Base-by-base conservation (phyloP, 441 rosid genomes). In the Euphorbia corollata region DNA sequence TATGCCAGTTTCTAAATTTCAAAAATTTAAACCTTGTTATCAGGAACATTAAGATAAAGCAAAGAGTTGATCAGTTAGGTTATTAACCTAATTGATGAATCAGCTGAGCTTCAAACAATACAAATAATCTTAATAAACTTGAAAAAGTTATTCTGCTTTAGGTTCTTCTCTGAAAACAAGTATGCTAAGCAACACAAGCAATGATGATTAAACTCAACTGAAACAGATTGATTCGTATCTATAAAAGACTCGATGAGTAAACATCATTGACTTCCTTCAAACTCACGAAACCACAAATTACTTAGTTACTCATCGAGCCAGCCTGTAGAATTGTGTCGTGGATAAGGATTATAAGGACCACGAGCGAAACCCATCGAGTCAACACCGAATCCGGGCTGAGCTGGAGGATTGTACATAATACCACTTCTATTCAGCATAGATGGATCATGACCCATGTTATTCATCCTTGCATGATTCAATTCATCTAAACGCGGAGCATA, bases 401-500 rank as follows among this genome's bases (percentile, higher is more conserved):
- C 73, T 9, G 45, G 36, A 8, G 2, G 22, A 50, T 47, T 18
- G 1, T 80, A 80, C 70, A 61, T 34, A 13, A 61, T 34, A 13
- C 48, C 68, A 64, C 63, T 72, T 65, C 77, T 66, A 22, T 41
- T 55, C 3, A 61, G 23, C 66, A 63, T 34, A 0, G 78, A 75
- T 54, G 78, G 81, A 69, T 80, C 84, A 7, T 83, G 62, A n/a
- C 57, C 70, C 62, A 59, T 71, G 61, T 75, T 66, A 23, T 36
- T 59, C 8, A 61, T 43, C 77, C 84, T 84, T 15, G 70, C 18
- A 63, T 77, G 76, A 73, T 85, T 85, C 75, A 85, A 53, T 60
- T 82, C 94, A 77, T 86, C 86, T 32, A 88, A 70, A 8, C 75
- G 83, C 12, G 94, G 86, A 0, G 86, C 82, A 68, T 90, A 90